A percentile compares a stretch with the other conserved stretches of the same genome.
These are phyloP conservation scores for Iberis pinnata DNA, from an alignment of 345 rosid genomes.

Conservation along the genomic window DNA sequence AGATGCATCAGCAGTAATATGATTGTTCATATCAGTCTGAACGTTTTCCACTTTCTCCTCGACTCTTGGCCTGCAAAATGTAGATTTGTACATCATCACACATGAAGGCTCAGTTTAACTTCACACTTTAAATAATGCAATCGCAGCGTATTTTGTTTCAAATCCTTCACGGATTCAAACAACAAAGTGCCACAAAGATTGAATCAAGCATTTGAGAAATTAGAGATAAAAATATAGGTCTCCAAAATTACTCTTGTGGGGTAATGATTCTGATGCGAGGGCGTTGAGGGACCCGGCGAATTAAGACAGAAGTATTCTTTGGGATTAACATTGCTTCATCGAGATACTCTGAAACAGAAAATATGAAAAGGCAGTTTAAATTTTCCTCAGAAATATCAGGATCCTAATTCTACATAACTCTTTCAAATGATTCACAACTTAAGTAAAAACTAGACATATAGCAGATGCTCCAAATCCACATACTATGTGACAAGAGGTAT, in stretches of 20 bases:
- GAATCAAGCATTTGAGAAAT: constrained; percentile 12
- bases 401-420: not conserved
- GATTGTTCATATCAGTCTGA: constrained; percentile 38
- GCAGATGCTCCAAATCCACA: not conserved
- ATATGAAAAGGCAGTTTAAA: too few species aligned
- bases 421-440: not conserved
- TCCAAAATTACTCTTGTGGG: constrained; percentile 57
- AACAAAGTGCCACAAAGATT: not conserved
- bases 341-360: constrained; percentile 83
- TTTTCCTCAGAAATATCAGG: not conserved
- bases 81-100: constrained; percentile 7
- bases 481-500: not conserved
- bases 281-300: constrained; percentile 95
- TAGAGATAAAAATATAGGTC: constrained; percentile 24
- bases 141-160: too few species aligned
- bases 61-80: constrained; percentile 55
- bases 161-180: not conserved
- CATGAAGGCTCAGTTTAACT: not conserved
- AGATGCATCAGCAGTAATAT: constrained; percentile 44
- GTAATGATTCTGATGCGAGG: constrained; percentile 91
- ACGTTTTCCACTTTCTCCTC: constrained; percentile 44
- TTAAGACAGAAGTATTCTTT: constrained; percentile 86
- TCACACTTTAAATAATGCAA: not conserved
- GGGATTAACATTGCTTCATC: constrained; percentile 95
- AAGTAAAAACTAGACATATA: not conserved